Evolutionary conservation across 345 rosid genomes (phyloP).

Genomic region (Linum trigynum): DNA sequence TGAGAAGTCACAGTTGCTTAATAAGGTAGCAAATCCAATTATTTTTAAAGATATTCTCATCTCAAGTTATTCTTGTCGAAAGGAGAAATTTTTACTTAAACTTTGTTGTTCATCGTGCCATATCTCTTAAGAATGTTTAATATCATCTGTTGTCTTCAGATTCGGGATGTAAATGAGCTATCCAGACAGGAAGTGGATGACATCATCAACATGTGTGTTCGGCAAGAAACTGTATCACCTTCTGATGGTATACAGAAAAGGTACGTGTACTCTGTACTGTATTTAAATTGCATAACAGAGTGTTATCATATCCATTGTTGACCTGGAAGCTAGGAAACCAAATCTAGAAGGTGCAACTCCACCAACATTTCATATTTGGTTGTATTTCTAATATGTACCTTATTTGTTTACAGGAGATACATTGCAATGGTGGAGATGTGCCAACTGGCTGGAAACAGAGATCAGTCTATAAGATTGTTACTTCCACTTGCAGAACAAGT

Average conservation of each 20-base stretch:
- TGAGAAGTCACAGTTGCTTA: slow-evolving; percentile 70
- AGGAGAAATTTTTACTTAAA: not conserved
- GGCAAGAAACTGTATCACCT: slow-evolving; percentile 45
- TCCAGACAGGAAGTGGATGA: slow-evolving; percentile 96
- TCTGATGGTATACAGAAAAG: slow-evolving; percentile 78
- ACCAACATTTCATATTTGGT: not conserved
- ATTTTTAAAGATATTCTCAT: not conserved
- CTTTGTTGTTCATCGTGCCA: not conserved
- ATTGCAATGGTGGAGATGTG: slow-evolving; percentile 95
- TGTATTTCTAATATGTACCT: not conserved
- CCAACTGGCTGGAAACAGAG: slow-evolving; percentile 62
- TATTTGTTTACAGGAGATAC: slow-evolving; percentile 59
- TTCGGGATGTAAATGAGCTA: slow-evolving; percentile 79
- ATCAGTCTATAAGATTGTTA: slow-evolving; percentile 60
- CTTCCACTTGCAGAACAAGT: slow-evolving; percentile 69
- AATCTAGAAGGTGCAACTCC: too few species aligned
- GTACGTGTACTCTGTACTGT: slow-evolving; percentile 17
- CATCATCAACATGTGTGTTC: slow-evolving; percentile 59
- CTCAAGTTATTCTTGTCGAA: slow-evolving; percentile 1
- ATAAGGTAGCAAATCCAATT: slow-evolving; percentile 40
- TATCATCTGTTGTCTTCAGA: slow-evolving; percentile 31
- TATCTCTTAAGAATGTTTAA: slow-evolving; percentile 1
- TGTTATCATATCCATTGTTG: not conserved
- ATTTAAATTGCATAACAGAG: not conserved
- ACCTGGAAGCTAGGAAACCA: not conserved